A percentile compares a stretch with the other conserved stretches of the same genome.
phyloP scores from a whole-genome alignment of 2,329 filamentous ascomycete species.

The Paramyrothecium roridum region DNA sequence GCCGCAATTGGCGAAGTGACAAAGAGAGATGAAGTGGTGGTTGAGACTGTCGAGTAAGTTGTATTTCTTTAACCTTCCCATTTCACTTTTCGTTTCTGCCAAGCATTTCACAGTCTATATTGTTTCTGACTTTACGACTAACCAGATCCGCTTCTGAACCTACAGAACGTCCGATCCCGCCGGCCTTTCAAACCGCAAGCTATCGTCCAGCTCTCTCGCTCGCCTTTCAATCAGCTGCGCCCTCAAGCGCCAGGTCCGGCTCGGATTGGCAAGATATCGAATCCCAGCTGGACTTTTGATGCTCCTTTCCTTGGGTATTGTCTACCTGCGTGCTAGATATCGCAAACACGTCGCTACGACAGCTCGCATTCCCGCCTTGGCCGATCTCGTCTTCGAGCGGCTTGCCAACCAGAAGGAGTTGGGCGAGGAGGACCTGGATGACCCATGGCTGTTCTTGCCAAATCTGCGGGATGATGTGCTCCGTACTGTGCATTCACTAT shows the following conservation, averaged over 20 bases:
- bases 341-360: constrained; percentile 62
- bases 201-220: constrained; percentile 88
- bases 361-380: constrained; percentile 75
- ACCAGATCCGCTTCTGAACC: constrained; percentile 74
- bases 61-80: constrained; percentile 11
- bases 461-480: constrained; percentile 91
- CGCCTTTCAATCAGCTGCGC: constrained; percentile 83
- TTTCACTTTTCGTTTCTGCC: constrained; percentile 8
- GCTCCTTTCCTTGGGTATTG: constrained; percentile 39
- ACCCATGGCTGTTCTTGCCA: constrained; percentile 80
- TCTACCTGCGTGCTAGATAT: constrained; percentile 65
- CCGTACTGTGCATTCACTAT: constrained; percentile 72
- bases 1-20: constrained; percentile 72
- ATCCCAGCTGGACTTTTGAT: constrained; percentile 71
- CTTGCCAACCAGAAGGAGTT: constrained; percentile 80
- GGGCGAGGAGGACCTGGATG: constrained; percentile 64
- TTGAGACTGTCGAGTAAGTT: constrained; percentile 51
- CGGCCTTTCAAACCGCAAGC: constrained; percentile 57
- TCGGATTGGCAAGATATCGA: constrained; percentile 83
- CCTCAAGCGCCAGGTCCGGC: constrained; percentile 72
- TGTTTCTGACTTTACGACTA: constrained; percentile 67
- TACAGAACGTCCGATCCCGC: constrained; percentile 68
- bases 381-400: constrained; percentile 78
- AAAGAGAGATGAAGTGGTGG: constrained; percentile 55
- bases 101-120: constrained; percentile 19